A percentile compares a stretch with the other conserved stretches of the same genome.
phyloP scores from a whole-genome alignment of 192 early-diverging fungal genomes.

The Rhizophagus sp. region DNA sequence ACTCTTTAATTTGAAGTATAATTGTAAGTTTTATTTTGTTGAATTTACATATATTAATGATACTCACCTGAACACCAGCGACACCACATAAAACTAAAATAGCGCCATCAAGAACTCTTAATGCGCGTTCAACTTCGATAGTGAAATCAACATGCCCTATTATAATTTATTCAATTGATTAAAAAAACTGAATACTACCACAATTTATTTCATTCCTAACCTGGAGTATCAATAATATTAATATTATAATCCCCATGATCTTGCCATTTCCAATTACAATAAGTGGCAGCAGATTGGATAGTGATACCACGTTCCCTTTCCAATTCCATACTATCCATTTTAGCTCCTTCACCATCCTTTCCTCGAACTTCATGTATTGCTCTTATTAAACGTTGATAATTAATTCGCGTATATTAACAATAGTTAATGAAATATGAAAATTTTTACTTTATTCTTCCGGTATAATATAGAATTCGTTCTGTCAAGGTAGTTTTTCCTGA shows the following conservation, averaged over 20 bases:
- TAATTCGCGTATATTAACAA: background rate
- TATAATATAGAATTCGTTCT: conserved; percentile 82
- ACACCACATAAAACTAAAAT: conserved; percentile 83
- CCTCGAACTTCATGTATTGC: conserved; percentile 85
- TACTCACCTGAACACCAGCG: conserved; percentile 69
- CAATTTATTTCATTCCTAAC: conserved; percentile 37
- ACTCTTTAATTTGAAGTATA: conserved; percentile 34
- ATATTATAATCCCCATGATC: conserved; percentile 63
- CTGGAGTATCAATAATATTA: conserved; percentile 89
- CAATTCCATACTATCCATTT: conserved; percentile 99
- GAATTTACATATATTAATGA: background rate
- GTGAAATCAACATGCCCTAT: conserved; percentile 88
- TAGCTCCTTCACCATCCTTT: conserved; percentile 89
- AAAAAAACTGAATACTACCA: background rate
- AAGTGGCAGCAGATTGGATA: conserved; percentile 87
- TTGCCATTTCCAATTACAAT: conserved; percentile 64
- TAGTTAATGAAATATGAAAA: background rate
- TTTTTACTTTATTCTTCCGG: conserved; percentile 79
- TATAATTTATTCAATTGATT: background rate
- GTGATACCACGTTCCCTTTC: conserved; percentile 95
- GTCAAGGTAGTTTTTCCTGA: conserved; percentile 87
- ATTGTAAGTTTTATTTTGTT: background rate
- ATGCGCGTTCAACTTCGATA: conserved; percentile 85
- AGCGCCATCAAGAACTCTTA: conserved; percentile 87
- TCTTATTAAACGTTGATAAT: background rate